A percentile compares a stretch with the other conserved stretches of the same genome.
Evolutionary conservation across 2,329 filamentous ascomycete species (phyloP).

Genomic region (Parastagonospora avenae): DNA sequence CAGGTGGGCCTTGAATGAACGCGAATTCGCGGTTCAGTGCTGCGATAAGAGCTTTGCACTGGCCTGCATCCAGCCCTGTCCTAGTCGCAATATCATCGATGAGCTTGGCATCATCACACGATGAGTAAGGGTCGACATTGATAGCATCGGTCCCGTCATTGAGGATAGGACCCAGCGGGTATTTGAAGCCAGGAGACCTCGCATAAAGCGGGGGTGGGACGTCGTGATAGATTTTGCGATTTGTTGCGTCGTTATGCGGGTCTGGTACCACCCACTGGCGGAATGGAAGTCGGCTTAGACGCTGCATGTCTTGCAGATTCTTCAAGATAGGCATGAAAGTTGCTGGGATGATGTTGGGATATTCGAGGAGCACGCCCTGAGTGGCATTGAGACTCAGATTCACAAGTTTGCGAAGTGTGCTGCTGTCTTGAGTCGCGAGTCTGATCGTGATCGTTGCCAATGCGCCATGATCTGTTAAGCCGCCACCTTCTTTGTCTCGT

Average conservation of each 20-base stretch:
- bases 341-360: slow-evolving; percentile 31
- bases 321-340: slow-evolving; percentile 38
- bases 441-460: slow-evolving; percentile 19
- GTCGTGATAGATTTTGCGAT: slow-evolving; percentile 3
- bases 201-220: slow-evolving; percentile 37
- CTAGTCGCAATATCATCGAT: slow-evolving; percentile 14
- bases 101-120: slow-evolving; percentile 17
- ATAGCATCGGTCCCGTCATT: slow-evolving; percentile 8
- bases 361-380: slow-evolving; percentile 32
- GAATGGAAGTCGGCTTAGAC: slow-evolving; percentile 29
- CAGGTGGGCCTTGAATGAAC: slow-evolving; percentile 72
- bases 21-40: slow-evolving; percentile 60
- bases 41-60: slow-evolving; percentile 59
- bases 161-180: slow-evolving; percentile 20
- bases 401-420: slow-evolving; percentile 15
- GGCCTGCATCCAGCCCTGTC: slow-evolving; percentile 55
- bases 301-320: slow-evolving; percentile 32
- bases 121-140: slow-evolving; percentile 11
- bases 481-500: slow-evolving; percentile 10
- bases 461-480: slow-evolving; percentile 6
- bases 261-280: slow-evolving; percentile 33
- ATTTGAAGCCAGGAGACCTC: slow-evolving; percentile 21
- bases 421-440: slow-evolving; percentile 18
- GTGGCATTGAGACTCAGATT: slow-evolving; percentile 9
- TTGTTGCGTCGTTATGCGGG: neutral